These are phyloP conservation scores for Cynara cardunculus DNA, from an alignment of 129 eudicot species.

Conservation along the genomic window DNA sequence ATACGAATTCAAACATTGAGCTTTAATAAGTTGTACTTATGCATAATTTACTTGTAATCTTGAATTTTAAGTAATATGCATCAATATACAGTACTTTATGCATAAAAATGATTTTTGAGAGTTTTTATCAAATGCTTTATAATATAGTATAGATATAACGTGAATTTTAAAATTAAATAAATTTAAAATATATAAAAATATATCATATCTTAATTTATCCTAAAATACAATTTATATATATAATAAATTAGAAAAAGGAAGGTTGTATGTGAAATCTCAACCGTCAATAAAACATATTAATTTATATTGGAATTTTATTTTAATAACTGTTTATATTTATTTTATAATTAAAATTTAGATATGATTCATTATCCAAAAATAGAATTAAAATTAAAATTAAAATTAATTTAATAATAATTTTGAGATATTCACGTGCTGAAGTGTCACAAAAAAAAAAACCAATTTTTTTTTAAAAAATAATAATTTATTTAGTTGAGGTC, in stretches of 20 bases:
- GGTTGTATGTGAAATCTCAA: conserved; percentile 15
- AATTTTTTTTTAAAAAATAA: neutral
- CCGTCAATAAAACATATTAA: conserved; percentile 13
- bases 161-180: too few species aligned
- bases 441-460: conserved; percentile 7
- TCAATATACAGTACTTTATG: too few species aligned
- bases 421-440: conserved; percentile 9
- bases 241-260: neutral
- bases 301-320: neutral
- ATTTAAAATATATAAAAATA: too few species aligned
- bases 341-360: neutral
- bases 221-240: neutral
- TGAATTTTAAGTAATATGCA: too few species aligned
- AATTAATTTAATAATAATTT: neutral
- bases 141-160: too few species aligned
- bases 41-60: too few species aligned
- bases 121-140: too few species aligned
- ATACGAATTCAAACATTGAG: too few species aligned
- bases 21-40: too few species aligned
- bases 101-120: too few species aligned
- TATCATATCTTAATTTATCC: too few species aligned
- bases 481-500: conserved; percentile 21
- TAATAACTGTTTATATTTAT: neutral
- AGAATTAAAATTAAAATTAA: conserved; percentile 3
- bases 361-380: conserved; percentile 1